A percentile compares a stretch with the other conserved stretches of the same genome.
Evolutionary conservation across 2,329 filamentous ascomycete species (phyloP).

Genomic region (Clonostachys solani): DNA sequence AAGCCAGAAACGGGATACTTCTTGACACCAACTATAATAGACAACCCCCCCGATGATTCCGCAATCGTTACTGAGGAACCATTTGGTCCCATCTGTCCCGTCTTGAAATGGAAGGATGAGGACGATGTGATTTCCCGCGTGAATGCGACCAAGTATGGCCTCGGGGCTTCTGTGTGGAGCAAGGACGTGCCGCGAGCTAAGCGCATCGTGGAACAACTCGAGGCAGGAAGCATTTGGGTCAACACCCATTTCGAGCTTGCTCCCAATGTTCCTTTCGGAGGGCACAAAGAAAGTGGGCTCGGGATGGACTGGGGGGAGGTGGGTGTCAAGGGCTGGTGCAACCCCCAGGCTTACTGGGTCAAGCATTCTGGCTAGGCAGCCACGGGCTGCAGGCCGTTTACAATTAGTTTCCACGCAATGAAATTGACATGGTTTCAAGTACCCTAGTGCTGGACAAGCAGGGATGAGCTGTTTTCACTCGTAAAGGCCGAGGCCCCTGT

Average conservation of each 20-base stretch:
- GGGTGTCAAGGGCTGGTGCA: no score
- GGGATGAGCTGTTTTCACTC: no score
- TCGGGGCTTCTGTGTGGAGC: slow-evolving; percentile 97
- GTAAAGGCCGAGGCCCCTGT: no score
- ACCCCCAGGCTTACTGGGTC: no score
- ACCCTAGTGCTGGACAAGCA: no score
- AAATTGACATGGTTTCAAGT: no score
- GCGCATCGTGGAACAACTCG: slow-evolving; percentile 73
- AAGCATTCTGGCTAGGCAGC: no score
- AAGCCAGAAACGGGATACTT: slow-evolving; percentile 36
- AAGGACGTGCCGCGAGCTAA: slow-evolving; percentile 76
- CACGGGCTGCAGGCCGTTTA: no score
- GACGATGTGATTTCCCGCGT: slow-evolving; percentile 81
- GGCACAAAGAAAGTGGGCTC: no score
- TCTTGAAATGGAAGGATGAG: slow-evolving; percentile 81
- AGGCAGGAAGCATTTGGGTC: slow-evolving; percentile 93
- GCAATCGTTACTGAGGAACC: slow-evolving; percentile 86
- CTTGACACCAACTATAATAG: slow-evolving; percentile 50
- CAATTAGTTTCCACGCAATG: no score
- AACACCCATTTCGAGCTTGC: slow-evolving; percentile 39
- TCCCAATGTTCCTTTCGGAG: no score
- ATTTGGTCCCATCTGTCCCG: slow-evolving; percentile 87
- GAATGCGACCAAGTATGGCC: slow-evolving; percentile 92
- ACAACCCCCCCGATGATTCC: slow-evolving; percentile 44
- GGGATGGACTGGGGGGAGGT: no score